Evolutionary conservation across 2,329 filamentous ascomycete genomes (phyloP).

Genomic region (Arthrobotrys sphaeroides): DNA sequence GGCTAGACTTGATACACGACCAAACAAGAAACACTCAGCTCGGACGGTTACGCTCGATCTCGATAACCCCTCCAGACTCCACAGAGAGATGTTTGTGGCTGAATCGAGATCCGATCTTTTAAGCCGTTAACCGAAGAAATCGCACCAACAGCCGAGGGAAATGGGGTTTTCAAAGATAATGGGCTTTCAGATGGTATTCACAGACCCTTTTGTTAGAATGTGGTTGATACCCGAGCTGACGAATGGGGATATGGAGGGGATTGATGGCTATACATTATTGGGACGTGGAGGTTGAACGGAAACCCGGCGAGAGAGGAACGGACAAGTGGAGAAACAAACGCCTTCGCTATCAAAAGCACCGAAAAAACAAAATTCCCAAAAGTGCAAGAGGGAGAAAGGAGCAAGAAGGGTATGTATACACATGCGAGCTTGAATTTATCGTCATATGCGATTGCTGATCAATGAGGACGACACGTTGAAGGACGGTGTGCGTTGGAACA

Average conservation of each 20-base stretch:
- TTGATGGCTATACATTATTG: not conserved
- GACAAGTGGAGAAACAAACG: slow-evolving; percentile 5
- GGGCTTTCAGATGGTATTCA: not conserved
- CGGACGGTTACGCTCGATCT: not conserved
- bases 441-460: not conserved
- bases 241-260: slow-evolving; percentile 5
- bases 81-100: not conserved
- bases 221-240: too few relatives aligned
- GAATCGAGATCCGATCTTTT: slow-evolving; percentile 1
- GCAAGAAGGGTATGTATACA: slow-evolving; percentile 15
- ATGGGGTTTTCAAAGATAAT: not conserved
- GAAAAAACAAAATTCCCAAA: not conserved
- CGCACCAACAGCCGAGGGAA: too few relatives aligned
- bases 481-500: not conserved
- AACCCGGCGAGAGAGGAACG: not conserved
- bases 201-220: not conserved
- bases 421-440: not conserved
- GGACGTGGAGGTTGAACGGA: not conserved
- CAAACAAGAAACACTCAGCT: not conserved
- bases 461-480: not conserved
- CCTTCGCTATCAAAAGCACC: slow-evolving; percentile 9
- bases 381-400: not conserved
- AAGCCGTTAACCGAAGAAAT: not conserved
- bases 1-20: not conserved
- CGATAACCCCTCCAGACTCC: not conserved